Conservation (phyloP, 371 early-diverging fungal genomes). For the Pancytospora philotis region DNA sequence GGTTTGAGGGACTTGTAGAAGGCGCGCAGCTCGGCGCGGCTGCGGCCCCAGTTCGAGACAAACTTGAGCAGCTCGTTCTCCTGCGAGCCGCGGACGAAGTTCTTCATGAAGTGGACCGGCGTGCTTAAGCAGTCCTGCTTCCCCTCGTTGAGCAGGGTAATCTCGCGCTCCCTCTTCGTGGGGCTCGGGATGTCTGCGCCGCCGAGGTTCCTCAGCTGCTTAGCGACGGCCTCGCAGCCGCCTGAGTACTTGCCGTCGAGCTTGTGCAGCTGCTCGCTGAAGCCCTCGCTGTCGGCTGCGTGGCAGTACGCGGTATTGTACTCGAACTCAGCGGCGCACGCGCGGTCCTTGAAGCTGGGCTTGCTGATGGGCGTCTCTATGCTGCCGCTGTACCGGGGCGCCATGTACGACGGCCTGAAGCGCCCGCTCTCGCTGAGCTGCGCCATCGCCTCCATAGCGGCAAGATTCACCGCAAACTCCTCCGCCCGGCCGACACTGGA, state of each 20-base stretch:
- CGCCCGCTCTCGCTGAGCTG: slow-evolving; percentile 11
- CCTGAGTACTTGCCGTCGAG: background rate
- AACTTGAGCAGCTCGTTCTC: background rate
- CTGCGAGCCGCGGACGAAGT: background rate
- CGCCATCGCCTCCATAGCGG: slow-evolving; percentile 32
- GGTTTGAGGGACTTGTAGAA: background rate
- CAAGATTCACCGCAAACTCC: slow-evolving; percentile 41
- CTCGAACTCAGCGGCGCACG: slow-evolving; percentile 18
- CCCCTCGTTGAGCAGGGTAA: background rate
- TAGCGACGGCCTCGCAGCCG: slow-evolving; percentile 13
- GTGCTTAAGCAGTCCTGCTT: background rate
- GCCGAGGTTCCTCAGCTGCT: slow-evolving; percentile 7
- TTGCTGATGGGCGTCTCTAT: slow-evolving; percentile 10
- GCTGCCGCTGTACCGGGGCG: background rate
- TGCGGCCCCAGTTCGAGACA: background rate
- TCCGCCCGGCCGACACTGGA: slow-evolving; percentile 12
- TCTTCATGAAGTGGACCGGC: slow-evolving; percentile 8
- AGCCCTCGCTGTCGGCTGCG: slow-evolving; percentile 17
- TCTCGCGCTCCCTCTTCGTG: background rate
- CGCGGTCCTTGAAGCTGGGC: slow-evolving; percentile 13
- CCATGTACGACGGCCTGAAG: slow-evolving; percentile 7
- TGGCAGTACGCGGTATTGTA: slow-evolving; percentile 34
- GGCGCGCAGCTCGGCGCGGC: background rate
- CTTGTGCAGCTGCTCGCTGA: slow-evolving; percentile 7
- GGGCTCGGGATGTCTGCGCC: background rate